A percentile compares a stretch with the other conserved stretches of the same genome.
Conservation (phyloP, 331 rosid species). For the Acacia pycnantha region DNA sequence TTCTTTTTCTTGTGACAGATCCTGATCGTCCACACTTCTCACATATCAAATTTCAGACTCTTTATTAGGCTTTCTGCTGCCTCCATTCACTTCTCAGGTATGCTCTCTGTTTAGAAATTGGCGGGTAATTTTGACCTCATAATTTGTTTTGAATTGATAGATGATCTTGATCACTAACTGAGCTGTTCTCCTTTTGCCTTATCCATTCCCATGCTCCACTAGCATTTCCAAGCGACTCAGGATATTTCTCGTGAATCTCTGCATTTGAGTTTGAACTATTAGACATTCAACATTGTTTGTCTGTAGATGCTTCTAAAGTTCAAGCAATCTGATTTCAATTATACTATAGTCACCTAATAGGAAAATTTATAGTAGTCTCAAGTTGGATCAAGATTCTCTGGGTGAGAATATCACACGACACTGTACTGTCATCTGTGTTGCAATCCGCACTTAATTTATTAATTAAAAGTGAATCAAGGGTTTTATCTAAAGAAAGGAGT, state of each 20-base stretch:
- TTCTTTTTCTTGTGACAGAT: background rate
- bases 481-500: background rate
- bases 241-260: background rate
- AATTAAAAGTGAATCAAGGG: background rate
- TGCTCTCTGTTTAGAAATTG: background rate
- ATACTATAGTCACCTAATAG: background rate
- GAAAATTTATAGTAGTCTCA: background rate
- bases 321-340: background rate
- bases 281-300: background rate
- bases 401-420: background rate
- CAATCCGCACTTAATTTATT: background rate
- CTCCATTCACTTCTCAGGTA: background rate
- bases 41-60: background rate
- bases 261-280: background rate
- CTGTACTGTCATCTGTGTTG: background rate
- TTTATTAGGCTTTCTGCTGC: background rate
- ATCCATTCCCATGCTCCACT: background rate
- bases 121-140: background rate
- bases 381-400: background rate
- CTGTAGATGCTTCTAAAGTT: background rate
- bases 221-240: background rate
- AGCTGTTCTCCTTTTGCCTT: background rate
- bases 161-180: background rate
- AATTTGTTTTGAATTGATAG: background rate
- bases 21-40: background rate